Evolutionary conservation across 495 filamentous ascomycete genomes (phyloP).

Genomic region (Penicillium mononematosum): DNA sequence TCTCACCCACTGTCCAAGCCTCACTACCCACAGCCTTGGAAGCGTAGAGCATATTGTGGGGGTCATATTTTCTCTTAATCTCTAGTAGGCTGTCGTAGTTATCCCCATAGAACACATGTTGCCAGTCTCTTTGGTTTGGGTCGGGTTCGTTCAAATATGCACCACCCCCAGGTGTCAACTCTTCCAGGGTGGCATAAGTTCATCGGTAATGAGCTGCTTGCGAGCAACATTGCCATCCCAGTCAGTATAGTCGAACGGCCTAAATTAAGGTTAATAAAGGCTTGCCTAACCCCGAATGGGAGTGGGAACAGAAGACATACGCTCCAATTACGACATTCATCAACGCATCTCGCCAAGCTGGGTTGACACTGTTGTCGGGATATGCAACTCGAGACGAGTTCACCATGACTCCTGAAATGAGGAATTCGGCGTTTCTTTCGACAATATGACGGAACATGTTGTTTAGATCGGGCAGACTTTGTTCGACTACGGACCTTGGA

Average conservation of each 20-base stretch:
- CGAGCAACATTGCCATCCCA: not conserved
- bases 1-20: not conserved
- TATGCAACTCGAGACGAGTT: slow-evolving; percentile 32
- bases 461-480: slow-evolving; percentile 19
- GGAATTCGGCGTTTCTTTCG: slow-evolving; percentile 25
- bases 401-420: slow-evolving; percentile 38
- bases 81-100: not conserved
- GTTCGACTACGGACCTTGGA: slow-evolving; percentile 41
- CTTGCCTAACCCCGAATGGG: too few species aligned
- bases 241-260: slow-evolving; percentile 12
- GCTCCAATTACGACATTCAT: slow-evolving; percentile 9
- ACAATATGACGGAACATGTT: slow-evolving; percentile 20
- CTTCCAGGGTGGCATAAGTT: slow-evolving; percentile 13
- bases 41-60: not conserved
- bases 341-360: slow-evolving; percentile 31
- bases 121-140: slow-evolving; percentile 1
- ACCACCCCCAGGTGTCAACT: slow-evolving; percentile 7
- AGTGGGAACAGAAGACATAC: not conserved
- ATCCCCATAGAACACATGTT: not conserved
- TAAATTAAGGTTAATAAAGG: not conserved
- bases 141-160: slow-evolving; percentile 17
- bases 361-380: slow-evolving; percentile 48
- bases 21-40: not conserved
- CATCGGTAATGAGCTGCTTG: slow-evolving; percentile 16
- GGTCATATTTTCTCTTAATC: slow-evolving; percentile 1